Base-by-base conservation (phyloP, 108 stramenopile species). In the Schizochytrium sp. region DNA sequence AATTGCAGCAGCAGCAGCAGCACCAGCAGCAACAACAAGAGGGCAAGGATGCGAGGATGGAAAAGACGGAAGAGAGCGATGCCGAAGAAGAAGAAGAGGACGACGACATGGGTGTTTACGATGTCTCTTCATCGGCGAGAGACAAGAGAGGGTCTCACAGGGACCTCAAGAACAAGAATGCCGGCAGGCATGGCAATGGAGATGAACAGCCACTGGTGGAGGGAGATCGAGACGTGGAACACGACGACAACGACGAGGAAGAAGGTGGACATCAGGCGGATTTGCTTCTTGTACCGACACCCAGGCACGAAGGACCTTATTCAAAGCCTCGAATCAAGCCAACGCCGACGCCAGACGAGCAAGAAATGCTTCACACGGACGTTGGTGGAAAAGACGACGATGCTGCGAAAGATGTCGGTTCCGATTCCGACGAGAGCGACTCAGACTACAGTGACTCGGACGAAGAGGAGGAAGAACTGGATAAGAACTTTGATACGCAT, bases 271-370 rank as follows among this genome's bases (percentile, higher is more conserved):
- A 89, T 19, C 25, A 76, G 10, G 89, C 57, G 57, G 23, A 21
- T 19, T 14, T 29, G 34, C 28, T 89, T n/a, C 45, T 44, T 21
- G 43, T 72, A 16, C 25, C 89, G 23, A 57, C 72, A 10, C 72
- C 89, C 19, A 51, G 69, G 43, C 69, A 89, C 28, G 5, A 55
- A 10, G 76, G 76, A 6, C 76, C 76, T 6, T 83, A 53, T 23
- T 53, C 23, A 29, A 25, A 57, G 16, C 41, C 23, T 5, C 55
- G 41, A 12, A 23, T 28, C 14, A 87, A 88, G 88, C 72, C 60
- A 23, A 91, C 88, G 4, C 58, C 90, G 41, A 72, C 90, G 47
- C 90, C 90, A 6, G 90, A 91, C 60, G 90, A 91, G 72, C 55
- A 58, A 4, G 60, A 28, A n/a, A 58, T 57, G 59, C 60, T 5